Percentiles rank a stretch among this genome's conserved stretches.
Evolutionary conservation across 148 eudicot species (phyloP).

Genomic region (Rhododendron williamsianum): DNA sequence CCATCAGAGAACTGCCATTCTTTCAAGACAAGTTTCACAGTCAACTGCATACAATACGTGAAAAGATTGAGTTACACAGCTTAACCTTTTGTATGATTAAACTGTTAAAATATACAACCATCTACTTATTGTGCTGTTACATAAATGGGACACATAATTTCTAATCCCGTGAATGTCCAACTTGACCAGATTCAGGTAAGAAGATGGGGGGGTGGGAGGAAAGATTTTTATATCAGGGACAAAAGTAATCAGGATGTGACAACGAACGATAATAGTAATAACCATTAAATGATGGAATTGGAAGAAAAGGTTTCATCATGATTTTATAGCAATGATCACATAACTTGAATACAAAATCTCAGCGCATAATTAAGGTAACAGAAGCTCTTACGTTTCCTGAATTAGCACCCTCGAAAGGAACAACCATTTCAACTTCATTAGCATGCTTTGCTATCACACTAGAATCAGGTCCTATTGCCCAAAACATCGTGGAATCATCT

Average conservation of each 20-base stretch:
- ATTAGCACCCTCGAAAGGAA: slow-evolving; percentile 73
- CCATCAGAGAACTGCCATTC: slow-evolving; percentile 98
- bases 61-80: slow-evolving; percentile 6
- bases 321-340: neutral
- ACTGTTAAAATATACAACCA: neutral
- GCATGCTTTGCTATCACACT: slow-evolving; percentile 66
- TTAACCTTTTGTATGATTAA: neutral
- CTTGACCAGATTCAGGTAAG: neutral
- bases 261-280: neutral
- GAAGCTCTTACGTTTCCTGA: slow-evolving; percentile 60
- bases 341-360: neutral
- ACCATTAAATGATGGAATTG: neutral
- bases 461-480: slow-evolving; percentile 83
- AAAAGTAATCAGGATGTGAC: neutral
- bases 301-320: neutral
- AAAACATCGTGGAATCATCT: slow-evolving; percentile 84
- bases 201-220: neutral
- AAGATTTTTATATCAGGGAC: neutral
- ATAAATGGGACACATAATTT: neutral
- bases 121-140: neutral
- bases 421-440: slow-evolving; percentile 67
- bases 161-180: neutral
- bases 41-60: slow-evolving; percentile 52
- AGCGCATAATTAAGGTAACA: neutral
- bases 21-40: slow-evolving; percentile 64